Evolutionary conservation across 305 asterid species (phyloP).

Genomic region (Fraxinus xanthoxyloides): DNA sequence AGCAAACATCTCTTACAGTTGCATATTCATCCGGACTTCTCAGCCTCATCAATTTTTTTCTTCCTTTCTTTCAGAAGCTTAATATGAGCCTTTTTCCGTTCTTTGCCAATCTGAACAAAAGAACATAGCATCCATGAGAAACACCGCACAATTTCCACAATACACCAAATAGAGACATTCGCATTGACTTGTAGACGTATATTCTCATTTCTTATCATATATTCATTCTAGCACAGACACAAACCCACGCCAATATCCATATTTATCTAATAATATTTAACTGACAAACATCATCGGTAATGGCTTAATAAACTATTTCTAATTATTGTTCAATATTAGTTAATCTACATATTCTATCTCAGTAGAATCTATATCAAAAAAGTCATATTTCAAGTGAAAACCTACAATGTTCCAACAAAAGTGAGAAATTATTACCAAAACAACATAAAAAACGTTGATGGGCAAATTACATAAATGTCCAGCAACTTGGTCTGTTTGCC

Average conservation of each 20-base stretch:
- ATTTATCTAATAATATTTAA: background rate
- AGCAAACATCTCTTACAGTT: background rate
- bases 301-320: background rate
- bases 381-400: background rate
- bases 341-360: background rate
- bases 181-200: background rate
- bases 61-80: slow-evolving; percentile 44
- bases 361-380: background rate
- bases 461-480: background rate
- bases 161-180: background rate
- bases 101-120: slow-evolving; percentile 49
- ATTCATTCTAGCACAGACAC: background rate
- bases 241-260: background rate
- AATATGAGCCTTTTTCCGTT: slow-evolving; percentile 36
- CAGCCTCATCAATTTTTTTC: slow-evolving; percentile 46
- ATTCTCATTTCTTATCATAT: background rate
- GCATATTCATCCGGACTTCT: slow-evolving; percentile 23
- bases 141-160: background rate
- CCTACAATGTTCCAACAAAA: background rate
- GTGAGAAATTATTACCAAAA: background rate
- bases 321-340: background rate
- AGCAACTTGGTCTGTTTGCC: background rate
- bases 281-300: background rate
- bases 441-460: background rate
- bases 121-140: background rate